Conservation (phyloP, 164 flowering plant genomes). For the Umbilicus rupestris region DNA sequence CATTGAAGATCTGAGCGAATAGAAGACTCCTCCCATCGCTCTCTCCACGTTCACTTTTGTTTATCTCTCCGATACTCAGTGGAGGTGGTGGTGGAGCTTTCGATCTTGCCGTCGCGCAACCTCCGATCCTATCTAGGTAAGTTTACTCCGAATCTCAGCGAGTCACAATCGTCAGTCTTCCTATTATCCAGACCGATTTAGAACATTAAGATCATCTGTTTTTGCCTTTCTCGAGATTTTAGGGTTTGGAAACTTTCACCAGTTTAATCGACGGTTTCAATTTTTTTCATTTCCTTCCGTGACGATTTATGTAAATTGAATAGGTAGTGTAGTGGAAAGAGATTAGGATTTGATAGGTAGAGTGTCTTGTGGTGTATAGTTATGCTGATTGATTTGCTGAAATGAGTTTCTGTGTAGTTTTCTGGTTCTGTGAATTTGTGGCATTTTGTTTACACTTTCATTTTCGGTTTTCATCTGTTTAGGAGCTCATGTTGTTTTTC, state of each 20-base stretch:
- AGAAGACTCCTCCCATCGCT: conserved; percentile 2
- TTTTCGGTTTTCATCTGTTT: background rate
- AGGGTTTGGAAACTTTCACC: background rate
- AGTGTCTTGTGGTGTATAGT: background rate
- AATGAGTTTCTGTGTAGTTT: background rate
- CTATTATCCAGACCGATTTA: background rate
- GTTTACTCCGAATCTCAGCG: background rate
- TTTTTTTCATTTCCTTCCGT: background rate
- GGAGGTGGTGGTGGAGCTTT: background rate
- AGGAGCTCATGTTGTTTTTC: background rate
- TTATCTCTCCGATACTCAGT: background rate
- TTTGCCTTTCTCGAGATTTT: background rate
- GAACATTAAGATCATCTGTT: background rate
- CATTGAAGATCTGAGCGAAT: background rate
- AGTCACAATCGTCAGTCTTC: background rate
- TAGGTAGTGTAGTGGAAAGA: background rate
- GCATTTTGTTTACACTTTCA: background rate
- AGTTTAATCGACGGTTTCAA: background rate
- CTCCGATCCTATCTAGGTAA: background rate
- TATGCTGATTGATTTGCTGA: background rate
- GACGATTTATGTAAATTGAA: background rate
- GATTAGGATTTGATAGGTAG: too few species aligned
- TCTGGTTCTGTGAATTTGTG: background rate
- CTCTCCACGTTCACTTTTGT: conserved; percentile 1
- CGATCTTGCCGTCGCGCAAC: background rate